Evolutionary conservation across 2,329 filamentous ascomycete species (phyloP).

Genomic region (Fusarium oligoseptatum): DNA sequence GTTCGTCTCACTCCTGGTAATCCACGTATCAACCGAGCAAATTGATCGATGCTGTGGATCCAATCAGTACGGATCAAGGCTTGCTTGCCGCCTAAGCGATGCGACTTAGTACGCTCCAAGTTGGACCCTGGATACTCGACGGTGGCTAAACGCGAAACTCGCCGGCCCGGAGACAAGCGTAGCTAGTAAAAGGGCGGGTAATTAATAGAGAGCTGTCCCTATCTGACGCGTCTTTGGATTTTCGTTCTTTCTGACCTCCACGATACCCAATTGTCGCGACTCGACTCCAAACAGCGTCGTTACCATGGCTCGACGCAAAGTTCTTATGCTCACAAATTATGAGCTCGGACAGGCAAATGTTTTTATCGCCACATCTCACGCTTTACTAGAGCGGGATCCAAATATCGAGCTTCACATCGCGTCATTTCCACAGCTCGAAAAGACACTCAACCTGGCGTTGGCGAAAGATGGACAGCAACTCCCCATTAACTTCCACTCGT

Average conservation of each 20-base stretch:
- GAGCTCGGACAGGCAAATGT: not conserved
- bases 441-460: not conserved
- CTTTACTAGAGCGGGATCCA: not conserved
- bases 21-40: not conserved
- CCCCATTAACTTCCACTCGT: not conserved
- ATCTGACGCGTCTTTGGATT: not conserved
- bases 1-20: not conserved
- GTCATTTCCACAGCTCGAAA: not conserved
- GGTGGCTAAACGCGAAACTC: not conserved
- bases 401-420: not conserved
- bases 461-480: not conserved
- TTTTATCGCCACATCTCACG: not conserved
- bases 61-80: not conserved
- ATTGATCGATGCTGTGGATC: not conserved
- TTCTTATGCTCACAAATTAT: conserved; percentile 1
- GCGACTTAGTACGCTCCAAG: not conserved
- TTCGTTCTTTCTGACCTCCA: not conserved
- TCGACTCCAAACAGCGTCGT: no score
- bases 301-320: not conserved
- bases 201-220: not conserved
- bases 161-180: not conserved
- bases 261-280: not conserved
- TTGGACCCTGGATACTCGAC: not conserved
- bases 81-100: not conserved
- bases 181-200: not conserved